Conservation (phyloP, 495 filamentous ascomycete species). For the Penicillium coprophilum region DNA sequence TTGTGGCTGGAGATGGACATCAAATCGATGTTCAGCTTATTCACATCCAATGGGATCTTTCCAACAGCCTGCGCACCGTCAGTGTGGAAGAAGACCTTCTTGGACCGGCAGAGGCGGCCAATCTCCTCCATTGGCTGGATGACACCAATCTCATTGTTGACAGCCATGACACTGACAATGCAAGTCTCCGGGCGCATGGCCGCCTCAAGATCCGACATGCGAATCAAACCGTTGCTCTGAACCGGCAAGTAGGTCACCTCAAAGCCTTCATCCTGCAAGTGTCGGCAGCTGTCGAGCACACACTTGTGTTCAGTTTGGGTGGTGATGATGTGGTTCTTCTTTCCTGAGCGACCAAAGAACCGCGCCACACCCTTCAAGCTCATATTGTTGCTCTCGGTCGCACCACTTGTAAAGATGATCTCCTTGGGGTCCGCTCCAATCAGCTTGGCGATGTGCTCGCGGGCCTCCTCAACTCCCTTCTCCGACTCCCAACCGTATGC, state of each 20-base stretch:
- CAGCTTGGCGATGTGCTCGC: slow-evolving; percentile 76
- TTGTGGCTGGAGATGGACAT: slow-evolving; percentile 99
- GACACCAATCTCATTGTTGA: slow-evolving; percentile 99
- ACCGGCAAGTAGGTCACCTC: slow-evolving; percentile 96
- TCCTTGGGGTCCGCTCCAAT: slow-evolving; percentile 96
- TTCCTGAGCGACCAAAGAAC: slow-evolving; percentile 87
- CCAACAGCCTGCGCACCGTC: slow-evolving; percentile 95
- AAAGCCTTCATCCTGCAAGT: slow-evolving; percentile 95
- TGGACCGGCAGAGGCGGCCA: slow-evolving; percentile 83
- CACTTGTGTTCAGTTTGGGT: slow-evolving; percentile 99
- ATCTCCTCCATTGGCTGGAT: slow-evolving; percentile 95
- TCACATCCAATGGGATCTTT: slow-evolving; percentile 95
- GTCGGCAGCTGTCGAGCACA: slow-evolving; percentile 92
- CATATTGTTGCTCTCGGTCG: slow-evolving; percentile 99
- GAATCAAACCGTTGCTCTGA: slow-evolving; percentile 75
- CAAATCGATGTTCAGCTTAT: slow-evolving; percentile 93
- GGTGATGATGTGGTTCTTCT: slow-evolving; percentile 98
- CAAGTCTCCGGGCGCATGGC: slow-evolving; percentile 89
- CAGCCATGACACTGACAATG: slow-evolving; percentile 95
- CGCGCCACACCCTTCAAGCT: slow-evolving; percentile 96
- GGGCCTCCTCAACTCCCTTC: slow-evolving; percentile 83
- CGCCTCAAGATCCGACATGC: slow-evolving; percentile 81
- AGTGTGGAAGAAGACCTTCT: slow-evolving; percentile 98
- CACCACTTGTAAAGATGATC: slow-evolving; percentile 97
- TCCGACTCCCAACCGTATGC: slow-evolving; percentile 99